Conservation (phyloP, 768 basidiomycete species). For the Tulasnella sp. region DNA sequence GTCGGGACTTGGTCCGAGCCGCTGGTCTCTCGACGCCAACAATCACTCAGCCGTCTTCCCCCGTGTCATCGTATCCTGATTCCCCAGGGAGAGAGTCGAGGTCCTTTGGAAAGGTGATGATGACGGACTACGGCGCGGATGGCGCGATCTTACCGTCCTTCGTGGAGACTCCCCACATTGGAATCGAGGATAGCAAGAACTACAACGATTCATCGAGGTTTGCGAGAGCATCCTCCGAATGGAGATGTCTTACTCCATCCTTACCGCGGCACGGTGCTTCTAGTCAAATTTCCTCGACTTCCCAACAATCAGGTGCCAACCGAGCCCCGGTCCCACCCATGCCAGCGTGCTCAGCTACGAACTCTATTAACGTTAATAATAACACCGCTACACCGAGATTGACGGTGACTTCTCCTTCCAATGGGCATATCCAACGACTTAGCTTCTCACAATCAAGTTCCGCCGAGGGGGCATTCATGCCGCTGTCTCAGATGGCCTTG, state of each 20-base stretch:
- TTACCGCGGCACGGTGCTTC: not conserved
- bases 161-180: not conserved
- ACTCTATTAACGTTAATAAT: not conserved
- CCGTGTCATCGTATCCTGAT: no score
- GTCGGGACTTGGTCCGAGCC: not conserved
- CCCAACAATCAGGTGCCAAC: not conserved
- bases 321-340: not conserved
- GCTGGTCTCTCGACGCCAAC: not conserved
- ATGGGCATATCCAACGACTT: not conserved
- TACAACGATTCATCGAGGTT: not conserved
- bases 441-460: not conserved
- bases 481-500: constrained; percentile 64
- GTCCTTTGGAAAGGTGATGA: constrained; percentile 8
- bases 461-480: constrained; percentile 3
- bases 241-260: not conserved
- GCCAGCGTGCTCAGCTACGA: not conserved
- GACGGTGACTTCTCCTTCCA: constrained; percentile 9
- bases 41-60: not conserved
- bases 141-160: not conserved
- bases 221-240: not conserved
- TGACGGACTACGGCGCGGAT: constrained; percentile 2
- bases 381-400: not conserved
- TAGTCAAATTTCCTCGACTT: not conserved
- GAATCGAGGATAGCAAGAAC: not conserved
- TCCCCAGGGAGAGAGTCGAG: no score